Percentiles rank a stretch among this genome's conserved stretches.
Evolutionary conservation across 768 basidiomycete species (phyloP).

Genomic region (Mrakia frigida): DNA sequence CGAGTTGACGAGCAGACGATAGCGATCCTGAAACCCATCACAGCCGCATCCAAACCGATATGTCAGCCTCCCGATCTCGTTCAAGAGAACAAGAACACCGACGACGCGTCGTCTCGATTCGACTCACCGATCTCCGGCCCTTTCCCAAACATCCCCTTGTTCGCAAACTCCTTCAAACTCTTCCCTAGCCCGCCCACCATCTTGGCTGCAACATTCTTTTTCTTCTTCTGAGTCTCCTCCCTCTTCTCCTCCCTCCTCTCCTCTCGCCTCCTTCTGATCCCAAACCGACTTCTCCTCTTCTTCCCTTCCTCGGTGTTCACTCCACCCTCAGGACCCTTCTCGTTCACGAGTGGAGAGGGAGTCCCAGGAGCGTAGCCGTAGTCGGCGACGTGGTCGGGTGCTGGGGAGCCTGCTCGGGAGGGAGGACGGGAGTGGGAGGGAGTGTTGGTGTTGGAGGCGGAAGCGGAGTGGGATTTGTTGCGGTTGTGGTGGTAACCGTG

Average conservation of each 20-base stretch:
- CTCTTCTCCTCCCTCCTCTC: conserved; percentile 14
- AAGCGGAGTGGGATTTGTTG: not conserved
- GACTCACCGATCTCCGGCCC: conserved; percentile 31
- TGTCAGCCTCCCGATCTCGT: no score
- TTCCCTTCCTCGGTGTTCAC: not conserved
- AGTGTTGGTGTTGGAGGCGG: not conserved
- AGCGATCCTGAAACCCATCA: conserved; percentile 18
- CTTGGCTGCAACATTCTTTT: conserved; percentile 53
- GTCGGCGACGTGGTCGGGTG: conserved; percentile 5
- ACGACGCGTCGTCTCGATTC: not conserved
- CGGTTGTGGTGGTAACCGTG: not conserved
- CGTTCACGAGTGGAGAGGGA: not conserved
- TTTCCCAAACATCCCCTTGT: conserved; percentile 34
- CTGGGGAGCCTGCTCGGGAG: not conserved
- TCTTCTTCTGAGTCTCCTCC: conserved; percentile 20
- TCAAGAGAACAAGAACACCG: not conserved
- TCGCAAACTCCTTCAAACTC: conserved; percentile 33
- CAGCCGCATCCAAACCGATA: no score
- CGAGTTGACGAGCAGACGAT: conserved; percentile 31
- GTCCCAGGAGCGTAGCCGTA: conserved; percentile 1
- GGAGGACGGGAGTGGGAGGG: conserved; percentile 7
- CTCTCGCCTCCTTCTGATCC: not conserved
- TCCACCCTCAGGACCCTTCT: not conserved
- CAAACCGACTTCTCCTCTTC: conserved; percentile 1
- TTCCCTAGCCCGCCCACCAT: conserved; percentile 50